Percentiles rank a stretch among this genome's conserved stretches.
Conservation (phyloP, 1,284 basidiomycete genomes). For the Microbotryum intermedium region DNA sequence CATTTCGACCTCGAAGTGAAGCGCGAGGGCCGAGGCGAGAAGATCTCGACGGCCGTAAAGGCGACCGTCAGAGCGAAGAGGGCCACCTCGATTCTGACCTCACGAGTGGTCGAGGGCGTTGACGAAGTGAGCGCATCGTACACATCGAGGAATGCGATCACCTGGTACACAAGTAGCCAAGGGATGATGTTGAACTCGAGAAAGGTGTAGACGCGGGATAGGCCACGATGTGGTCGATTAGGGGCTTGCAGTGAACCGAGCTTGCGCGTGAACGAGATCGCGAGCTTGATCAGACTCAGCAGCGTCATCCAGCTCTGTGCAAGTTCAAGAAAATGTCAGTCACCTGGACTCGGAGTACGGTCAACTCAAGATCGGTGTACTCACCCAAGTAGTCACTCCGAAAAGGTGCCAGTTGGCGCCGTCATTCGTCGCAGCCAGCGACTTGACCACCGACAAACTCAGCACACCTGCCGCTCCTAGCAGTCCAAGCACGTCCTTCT, state of each 20-base stretch:
- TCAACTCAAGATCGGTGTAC: background rate
- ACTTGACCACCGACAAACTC: background rate
- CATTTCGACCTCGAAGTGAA: no score
- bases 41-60: slow-evolving; percentile 39
- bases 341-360: background rate
- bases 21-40: slow-evolving; percentile 33
- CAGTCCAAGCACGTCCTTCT: slow-evolving; percentile 8
- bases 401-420: slow-evolving; percentile 2
- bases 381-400: slow-evolving; percentile 15
- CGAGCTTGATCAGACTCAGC: slow-evolving; percentile 23
- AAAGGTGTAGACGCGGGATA: slow-evolving; percentile 18
- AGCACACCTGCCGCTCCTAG: background rate
- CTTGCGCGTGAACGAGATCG: slow-evolving; percentile 14
- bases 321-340: no score
- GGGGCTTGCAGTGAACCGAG: slow-evolving; percentile 20
- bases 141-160: slow-evolving; percentile 37
- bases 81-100: slow-evolving; percentile 26
- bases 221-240: slow-evolving; percentile 20
- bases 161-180: slow-evolving; percentile 35
- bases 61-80: slow-evolving; percentile 34
- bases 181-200: slow-evolving; percentile 36
- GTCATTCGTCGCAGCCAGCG: background rate
- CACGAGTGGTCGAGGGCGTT: slow-evolving; percentile 30
- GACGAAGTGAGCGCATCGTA: slow-evolving; percentile 36
- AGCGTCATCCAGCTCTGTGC: slow-evolving; percentile 19